Evolutionary conservation across 225 moss, liverwort and hornwort genomes (phyloP).

Genomic region (Physcomitrellopsis africana): DNA sequence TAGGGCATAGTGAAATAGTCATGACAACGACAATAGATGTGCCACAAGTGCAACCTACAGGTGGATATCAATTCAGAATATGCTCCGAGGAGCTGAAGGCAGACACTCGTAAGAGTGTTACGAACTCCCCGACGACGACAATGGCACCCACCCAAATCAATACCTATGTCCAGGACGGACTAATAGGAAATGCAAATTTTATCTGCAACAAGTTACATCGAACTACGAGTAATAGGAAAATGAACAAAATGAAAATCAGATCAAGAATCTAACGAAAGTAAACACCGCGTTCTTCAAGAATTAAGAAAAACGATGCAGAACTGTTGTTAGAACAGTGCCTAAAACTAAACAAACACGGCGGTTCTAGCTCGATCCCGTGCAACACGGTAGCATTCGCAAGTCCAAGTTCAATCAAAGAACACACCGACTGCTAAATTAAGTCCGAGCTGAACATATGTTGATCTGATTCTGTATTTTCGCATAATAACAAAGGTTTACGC

Average conservation of each 20-base stretch:
- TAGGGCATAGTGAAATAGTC: constrained; percentile 2
- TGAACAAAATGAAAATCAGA: neutral
- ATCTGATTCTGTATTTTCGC: neutral
- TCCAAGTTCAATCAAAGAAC: constrained; percentile 18
- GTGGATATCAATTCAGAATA: neutral
- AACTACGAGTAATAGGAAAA: neutral
- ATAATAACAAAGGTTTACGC: no score
- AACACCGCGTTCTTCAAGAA: neutral
- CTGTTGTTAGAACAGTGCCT: neutral
- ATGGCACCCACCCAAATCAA: neutral
- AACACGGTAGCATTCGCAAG: neutral
- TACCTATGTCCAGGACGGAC: neutral
- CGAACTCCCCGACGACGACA: neutral
- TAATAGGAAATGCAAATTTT: neutral
- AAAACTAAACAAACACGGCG: constrained; percentile 32
- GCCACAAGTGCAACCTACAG: neutral
- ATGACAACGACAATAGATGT: neutral
- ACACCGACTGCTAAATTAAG: constrained; percentile 29
- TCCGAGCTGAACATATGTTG: constrained; percentile 33
- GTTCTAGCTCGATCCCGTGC: constrained; percentile 14
- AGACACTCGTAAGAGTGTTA: constrained; percentile 5
- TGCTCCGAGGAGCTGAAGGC: neutral
- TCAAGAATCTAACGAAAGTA: neutral
- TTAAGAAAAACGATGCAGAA: constrained; percentile 10
- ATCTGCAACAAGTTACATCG: neutral